Base-by-base conservation (phyloP, 768 basidiomycete species). In the Pulveroboletus sp. region DNA sequence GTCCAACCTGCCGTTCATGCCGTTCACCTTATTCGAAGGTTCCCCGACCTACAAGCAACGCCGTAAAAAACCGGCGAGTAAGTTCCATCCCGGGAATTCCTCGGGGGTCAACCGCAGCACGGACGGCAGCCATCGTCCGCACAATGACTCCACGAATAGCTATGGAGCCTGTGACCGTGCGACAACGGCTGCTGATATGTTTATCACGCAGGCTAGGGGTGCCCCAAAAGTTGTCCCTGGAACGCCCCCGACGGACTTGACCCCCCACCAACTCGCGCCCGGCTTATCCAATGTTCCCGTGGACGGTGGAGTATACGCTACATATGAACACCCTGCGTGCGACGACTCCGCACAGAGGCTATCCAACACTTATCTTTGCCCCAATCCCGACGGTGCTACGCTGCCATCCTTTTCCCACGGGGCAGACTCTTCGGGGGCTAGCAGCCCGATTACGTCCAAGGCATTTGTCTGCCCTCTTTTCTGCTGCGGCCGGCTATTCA, bases 11-110 rank as follows among this genome's bases (percentile, higher is more conserved):
- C 71, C 81, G 14, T 79, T 86, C 69, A 80, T 84, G 65, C 76
- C 75, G 26, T 78, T 87, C 63, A 80, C 85, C n/a, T 71, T 91
- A 40, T 85, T 91, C 46, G 86, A 89, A 65, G 92, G 92, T 13
- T 85, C 81, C 53, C 86, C 91, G 5, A 80, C 82, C 4, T 96
- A 96, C 75, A 96, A 96, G 70, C 86, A 89, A 61, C 78, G 93
- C 26, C 79, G 86, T 56, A 90, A 90, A 74, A 90, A 88, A 66
- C 75, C 76, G 31, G 65, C 71, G 30, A 80, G 78, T 18, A 65
- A 63, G 53, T 54, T 58, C 48, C 58, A 57, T 40, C 46, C 59
- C 49, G 56, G 55, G 38, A 65, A 60, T 33, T 61, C 63, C 44
- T 56, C 67, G 39, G 65, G 59, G 3, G 56, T 68, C 60, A 59